phyloP scores from a whole-genome alignment of 768 basidiomycete species.

The Cytidiella melzeri region DNA sequence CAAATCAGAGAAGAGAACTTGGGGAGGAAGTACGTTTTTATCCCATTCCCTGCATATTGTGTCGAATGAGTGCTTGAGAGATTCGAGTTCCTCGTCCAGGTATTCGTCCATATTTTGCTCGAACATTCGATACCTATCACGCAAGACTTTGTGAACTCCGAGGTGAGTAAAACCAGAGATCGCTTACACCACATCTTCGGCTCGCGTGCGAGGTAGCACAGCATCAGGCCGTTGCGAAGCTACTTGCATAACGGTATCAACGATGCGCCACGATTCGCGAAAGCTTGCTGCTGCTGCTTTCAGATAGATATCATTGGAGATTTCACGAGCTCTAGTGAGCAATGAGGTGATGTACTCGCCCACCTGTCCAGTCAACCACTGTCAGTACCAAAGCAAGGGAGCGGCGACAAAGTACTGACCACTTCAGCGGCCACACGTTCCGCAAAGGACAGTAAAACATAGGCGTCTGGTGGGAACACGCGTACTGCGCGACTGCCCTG shows the following conservation, averaged over 20 bases:
- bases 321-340: constrained; percentile 68
- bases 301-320: constrained; percentile 67
- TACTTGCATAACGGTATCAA: constrained; percentile 65
- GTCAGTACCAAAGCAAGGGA: too few relatives aligned
- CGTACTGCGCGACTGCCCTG: constrained; percentile 79
- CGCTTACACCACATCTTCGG: constrained; percentile 81
- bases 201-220: constrained; percentile 42
- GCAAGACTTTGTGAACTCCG: neutral
- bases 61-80: constrained; percentile 68
- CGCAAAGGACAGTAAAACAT: constrained; percentile 75
- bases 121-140: constrained; percentile 82
- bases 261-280: constrained; percentile 81
- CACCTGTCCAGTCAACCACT: constrained; percentile 53
- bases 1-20: neutral
- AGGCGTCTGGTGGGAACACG: constrained; percentile 78
- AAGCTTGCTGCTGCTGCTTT: constrained; percentile 88
- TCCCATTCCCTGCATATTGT: constrained; percentile 80
- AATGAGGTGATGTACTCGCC: constrained; percentile 82
- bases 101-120: constrained; percentile 98
- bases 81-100: constrained; percentile 88
- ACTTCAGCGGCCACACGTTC: constrained; percentile 85
- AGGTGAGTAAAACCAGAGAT: neutral
- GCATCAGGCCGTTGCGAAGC: constrained; percentile 35
- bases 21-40: constrained; percentile 47
- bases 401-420: too few relatives aligned